Conservation (phyloP, 2,329 filamentous ascomycete species). For the Trichoderma aggressivum region DNA sequence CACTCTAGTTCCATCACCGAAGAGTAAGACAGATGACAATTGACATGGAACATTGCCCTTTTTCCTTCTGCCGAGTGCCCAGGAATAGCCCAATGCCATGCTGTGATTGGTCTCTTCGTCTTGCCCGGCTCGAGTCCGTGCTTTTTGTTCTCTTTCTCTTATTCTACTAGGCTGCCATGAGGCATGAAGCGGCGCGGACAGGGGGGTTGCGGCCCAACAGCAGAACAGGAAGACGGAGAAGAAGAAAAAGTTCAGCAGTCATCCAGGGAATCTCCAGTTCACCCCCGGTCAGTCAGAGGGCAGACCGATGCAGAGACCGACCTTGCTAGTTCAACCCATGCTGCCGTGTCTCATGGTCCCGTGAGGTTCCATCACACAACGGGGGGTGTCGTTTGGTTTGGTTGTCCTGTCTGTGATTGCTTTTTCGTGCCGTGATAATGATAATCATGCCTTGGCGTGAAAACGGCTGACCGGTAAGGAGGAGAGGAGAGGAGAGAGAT, state of each 20-base stretch:
- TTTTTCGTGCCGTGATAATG: neutral
- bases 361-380: constrained; percentile 6
- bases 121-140: neutral
- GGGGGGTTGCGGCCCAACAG: neutral
- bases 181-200: neutral
- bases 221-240: neutral
- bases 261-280: neutral
- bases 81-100: neutral
- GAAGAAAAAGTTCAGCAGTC: neutral
- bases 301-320: neutral
- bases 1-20: neutral
- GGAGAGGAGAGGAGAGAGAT: neutral
- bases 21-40: neutral
- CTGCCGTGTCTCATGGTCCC: constrained; percentile 14
- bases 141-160: neutral
- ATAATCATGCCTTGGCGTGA: neutral
- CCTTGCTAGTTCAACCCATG: constrained; percentile 5
- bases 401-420: neutral
- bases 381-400: neutral
- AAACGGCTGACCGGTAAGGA: neutral
- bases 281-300: constrained; percentile 7
- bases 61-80: neutral
- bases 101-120: neutral
- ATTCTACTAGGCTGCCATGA: constrained; percentile 3
- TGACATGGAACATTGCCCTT: neutral